These are phyloP conservation scores for Plasmopara viticola DNA, from an alignment of 352 stramenopile genomes.

Conservation along the genomic window DNA sequence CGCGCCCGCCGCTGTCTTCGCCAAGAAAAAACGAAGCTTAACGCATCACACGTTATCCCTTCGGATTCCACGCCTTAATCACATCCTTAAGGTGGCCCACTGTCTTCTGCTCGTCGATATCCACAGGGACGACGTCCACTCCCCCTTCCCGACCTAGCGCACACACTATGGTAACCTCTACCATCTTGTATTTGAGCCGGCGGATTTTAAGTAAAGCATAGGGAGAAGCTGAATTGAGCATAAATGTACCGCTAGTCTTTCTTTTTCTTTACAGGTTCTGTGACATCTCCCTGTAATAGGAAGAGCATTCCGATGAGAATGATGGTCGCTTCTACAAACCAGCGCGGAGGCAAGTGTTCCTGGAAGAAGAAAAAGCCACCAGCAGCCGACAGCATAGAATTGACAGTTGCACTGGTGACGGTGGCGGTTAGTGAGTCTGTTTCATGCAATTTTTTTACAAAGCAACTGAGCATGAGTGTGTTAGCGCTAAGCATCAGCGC, in stretches of 20 bases:
- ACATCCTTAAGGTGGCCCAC: too few relatives aligned
- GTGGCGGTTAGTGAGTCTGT: slow-evolving; percentile 83
- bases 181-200: too few relatives aligned
- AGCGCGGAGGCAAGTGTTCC: slow-evolving; percentile 60
- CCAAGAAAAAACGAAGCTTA: too few relatives aligned
- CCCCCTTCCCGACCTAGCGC: too few relatives aligned
- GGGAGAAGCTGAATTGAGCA: background rate
- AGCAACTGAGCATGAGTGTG: slow-evolving; percentile 73
- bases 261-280: slow-evolving; percentile 1
- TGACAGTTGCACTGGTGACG: slow-evolving; percentile 70
- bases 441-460: slow-evolving; percentile 75
- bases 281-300: slow-evolving; percentile 55
- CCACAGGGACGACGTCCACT: too few relatives aligned
- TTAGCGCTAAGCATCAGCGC: slow-evolving; percentile 68
- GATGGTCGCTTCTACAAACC: slow-evolving; percentile 66
- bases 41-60: too few relatives aligned
- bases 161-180: too few relatives aligned
- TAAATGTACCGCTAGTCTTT: slow-evolving; percentile 22
- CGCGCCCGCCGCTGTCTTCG: too few relatives aligned
- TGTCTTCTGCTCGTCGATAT: too few relatives aligned
- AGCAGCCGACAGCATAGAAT: slow-evolving; percentile 75
- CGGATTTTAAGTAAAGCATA: too few relatives aligned
- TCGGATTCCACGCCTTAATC: too few relatives aligned
- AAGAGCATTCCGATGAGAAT: slow-evolving; percentile 66
- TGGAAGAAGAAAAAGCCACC: slow-evolving; percentile 56